Percentiles rank a stretch among this genome's conserved stretches.
Evolutionary conservation across 768 basidiomycete genomes (phyloP).

Genomic region (Leccinum boreale): DNA sequence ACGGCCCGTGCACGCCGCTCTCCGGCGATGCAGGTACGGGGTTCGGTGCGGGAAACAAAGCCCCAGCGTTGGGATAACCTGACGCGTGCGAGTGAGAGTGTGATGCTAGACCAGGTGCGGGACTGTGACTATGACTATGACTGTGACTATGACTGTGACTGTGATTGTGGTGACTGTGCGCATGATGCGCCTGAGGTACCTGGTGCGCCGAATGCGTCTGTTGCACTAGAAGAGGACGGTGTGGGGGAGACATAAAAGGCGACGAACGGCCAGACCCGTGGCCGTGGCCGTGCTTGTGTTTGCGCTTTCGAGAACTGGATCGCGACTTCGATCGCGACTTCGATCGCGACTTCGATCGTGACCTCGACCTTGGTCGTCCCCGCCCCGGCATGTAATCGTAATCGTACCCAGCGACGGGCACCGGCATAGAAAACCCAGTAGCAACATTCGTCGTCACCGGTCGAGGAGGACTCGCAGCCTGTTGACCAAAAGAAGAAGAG

Average conservation of each 20-base stretch:
- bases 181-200: neutral
- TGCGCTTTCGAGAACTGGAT: neutral
- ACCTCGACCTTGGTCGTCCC: neutral
- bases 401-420: neutral
- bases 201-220: neutral
- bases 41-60: neutral
- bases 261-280: slow-evolving; percentile 4
- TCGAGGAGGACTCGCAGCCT: neutral
- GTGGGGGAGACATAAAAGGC: slow-evolving; percentile 1
- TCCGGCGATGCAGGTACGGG: neutral
- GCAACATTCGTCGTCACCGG: neutral
- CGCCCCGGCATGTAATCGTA: neutral
- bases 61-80: neutral
- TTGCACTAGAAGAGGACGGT: neutral
- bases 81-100: neutral
- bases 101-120: neutral
- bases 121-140: neutral
- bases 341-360: neutral
- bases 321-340: neutral
- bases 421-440: neutral
- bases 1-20: neutral
- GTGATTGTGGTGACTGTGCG: neutral
- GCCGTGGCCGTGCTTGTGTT: neutral
- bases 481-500: neutral
- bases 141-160: neutral